Evolutionary conservation across 2,329 filamentous ascomycete genomes (phyloP).

Genomic region (Penicillium hordei): DNA sequence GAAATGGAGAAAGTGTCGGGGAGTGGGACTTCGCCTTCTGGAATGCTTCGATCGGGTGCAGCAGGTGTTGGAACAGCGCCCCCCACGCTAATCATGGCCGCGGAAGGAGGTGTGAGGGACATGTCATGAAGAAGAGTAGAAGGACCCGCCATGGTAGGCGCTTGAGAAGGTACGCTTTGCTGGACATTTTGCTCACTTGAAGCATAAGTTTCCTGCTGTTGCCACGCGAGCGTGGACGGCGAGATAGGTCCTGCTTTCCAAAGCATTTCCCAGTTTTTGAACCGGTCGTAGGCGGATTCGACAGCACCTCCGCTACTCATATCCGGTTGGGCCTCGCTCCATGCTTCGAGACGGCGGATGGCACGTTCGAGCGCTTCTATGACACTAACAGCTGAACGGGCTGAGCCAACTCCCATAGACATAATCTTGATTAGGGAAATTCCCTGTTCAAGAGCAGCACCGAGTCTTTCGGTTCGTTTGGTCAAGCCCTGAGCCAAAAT

Average conservation of each 20-base stretch:
- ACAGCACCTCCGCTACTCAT: constrained; percentile 33
- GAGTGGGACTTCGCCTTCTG: constrained; percentile 26
- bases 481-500: constrained; percentile 43
- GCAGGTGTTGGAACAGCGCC: constrained; percentile 8
- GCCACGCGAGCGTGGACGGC: constrained; percentile 31
- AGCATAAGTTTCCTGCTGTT: constrained; percentile 21
- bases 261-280: constrained; percentile 55
- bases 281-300: constrained; percentile 54
- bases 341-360: constrained; percentile 48
- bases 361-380: constrained; percentile 56
- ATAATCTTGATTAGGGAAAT: constrained; percentile 55
- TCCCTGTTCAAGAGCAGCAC: constrained; percentile 50
- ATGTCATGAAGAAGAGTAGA: constrained; percentile 24
- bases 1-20: constrained; percentile 32
- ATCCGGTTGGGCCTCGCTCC: constrained; percentile 37
- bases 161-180: constrained; percentile 10
- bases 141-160: constrained; percentile 10
- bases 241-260: constrained; percentile 46
- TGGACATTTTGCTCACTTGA: constrained; percentile 14
- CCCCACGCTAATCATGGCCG: constrained; percentile 6
- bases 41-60: constrained; percentile 14
- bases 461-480: constrained; percentile 44
- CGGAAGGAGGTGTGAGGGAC: constrained; percentile 21
- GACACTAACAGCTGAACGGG: constrained; percentile 54
- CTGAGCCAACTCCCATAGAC: constrained; percentile 54